A percentile compares a stretch with the other conserved stretches of the same genome.
Conservation (phyloP, 192 early-diverging fungal genomes). For the Gigaspora rosea region DNA sequence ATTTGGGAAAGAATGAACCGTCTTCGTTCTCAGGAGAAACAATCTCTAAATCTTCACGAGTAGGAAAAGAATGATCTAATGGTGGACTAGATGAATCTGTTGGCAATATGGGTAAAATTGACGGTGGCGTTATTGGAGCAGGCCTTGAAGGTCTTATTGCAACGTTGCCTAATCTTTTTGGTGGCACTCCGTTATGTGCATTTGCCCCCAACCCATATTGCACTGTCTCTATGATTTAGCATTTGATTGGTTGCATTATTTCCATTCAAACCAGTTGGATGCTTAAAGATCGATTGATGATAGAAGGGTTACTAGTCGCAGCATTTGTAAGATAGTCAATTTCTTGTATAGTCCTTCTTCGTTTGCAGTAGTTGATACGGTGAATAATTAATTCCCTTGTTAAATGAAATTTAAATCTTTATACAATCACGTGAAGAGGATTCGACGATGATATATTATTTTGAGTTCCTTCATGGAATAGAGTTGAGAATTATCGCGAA, state of each 20-base stretch:
- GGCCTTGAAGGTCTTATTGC: conserved; percentile 27
- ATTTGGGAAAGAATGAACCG: not conserved
- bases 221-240: not conserved
- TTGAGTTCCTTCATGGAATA: no score
- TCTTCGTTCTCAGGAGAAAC: not conserved
- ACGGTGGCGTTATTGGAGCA: not conserved
- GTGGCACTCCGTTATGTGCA: not conserved
- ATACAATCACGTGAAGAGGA: no score
- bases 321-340: conserved; percentile 57
- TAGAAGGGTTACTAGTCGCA: conserved; percentile 40
- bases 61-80: conserved; percentile 3
- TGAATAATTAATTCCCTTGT: no score
- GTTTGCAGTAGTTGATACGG: no score
- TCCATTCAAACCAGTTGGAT: conserved; percentile 21
- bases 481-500: no score
- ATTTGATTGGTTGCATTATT: conserved; percentile 3
- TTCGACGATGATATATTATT: no score
- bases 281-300: conserved; percentile 31
- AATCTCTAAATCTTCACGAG: not conserved
- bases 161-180: not conserved
- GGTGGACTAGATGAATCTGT: conserved; percentile 14
- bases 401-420: no score
- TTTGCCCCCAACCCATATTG: conserved; percentile 20
- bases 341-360: no score
- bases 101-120: conserved; percentile 15